Evolutionary conservation across 2,329 filamentous ascomycete species (phyloP).

Genomic region (Penicillium corylophilum): DNA sequence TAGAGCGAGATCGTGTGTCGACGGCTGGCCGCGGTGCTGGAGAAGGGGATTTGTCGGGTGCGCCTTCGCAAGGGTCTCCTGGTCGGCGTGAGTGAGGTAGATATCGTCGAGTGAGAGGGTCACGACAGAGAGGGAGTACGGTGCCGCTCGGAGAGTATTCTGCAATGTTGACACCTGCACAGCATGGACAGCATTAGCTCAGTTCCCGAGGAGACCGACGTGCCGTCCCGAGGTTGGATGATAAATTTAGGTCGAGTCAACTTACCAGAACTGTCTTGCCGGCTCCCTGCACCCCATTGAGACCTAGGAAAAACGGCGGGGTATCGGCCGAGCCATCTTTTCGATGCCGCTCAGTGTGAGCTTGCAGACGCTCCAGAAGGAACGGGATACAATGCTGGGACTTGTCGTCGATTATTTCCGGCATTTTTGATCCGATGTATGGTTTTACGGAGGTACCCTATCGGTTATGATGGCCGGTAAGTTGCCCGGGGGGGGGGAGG

Average conservation of each 20-base stretch:
- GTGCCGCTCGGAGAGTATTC: conserved; percentile 56
- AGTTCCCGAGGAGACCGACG: conserved; percentile 2
- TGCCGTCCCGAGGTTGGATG: conserved; percentile 9
- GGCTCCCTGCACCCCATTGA: conserved; percentile 88
- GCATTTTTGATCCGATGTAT: conserved; percentile 35
- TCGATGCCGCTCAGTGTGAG: conserved; percentile 48
- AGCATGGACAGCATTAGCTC: conserved; percentile 1
- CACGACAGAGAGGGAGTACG: conserved; percentile 62
- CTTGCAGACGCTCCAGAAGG: conserved; percentile 61
- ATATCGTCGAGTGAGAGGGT: conserved; percentile 87
- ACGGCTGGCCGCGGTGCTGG: conserved; percentile 79
- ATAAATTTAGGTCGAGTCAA: background rate
- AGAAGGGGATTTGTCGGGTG: conserved; percentile 73
- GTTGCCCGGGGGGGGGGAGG: conserved; percentile 17
- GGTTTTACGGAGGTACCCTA: conserved; percentile 3
- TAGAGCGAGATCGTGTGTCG: conserved; percentile 74
- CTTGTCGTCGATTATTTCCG: conserved; percentile 71
- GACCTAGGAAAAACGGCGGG: conserved; percentile 77
- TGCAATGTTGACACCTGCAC: conserved; percentile 61
- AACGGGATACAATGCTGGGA: conserved; percentile 75
- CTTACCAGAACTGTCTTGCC: conserved; percentile 85
- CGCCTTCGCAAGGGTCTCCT: conserved; percentile 62
- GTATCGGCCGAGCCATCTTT: conserved; percentile 29
- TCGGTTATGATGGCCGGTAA: conserved; percentile 15
- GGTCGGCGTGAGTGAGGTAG: conserved; percentile 72